Conservation (phyloP, 257 asterid genomes). For the Misopates orontium region DNA sequence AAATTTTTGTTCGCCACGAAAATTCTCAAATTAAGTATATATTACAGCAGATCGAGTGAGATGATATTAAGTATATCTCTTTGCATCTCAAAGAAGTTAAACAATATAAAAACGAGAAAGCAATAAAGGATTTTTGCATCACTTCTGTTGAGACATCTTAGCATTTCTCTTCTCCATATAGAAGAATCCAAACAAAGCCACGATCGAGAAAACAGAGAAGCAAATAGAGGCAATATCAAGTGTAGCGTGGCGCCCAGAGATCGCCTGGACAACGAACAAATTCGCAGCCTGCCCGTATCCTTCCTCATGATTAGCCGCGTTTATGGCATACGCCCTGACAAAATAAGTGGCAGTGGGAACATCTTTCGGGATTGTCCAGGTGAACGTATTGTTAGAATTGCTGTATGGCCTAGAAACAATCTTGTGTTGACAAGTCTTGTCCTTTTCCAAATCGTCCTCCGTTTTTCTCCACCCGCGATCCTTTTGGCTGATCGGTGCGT, state of each 20-base stretch:
- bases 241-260: constrained; percentile 42
- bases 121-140: too few relatives aligned
- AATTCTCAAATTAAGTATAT: too few relatives aligned
- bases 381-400: constrained; percentile 24
- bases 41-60: too few relatives aligned
- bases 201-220: constrained; percentile 53
- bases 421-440: constrained; percentile 48
- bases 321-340: constrained; percentile 34
- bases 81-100: too few relatives aligned
- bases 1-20: too few relatives aligned
- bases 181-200: constrained; percentile 44
- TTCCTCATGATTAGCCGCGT: constrained; percentile 28
- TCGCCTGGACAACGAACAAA: constrained; percentile 34
- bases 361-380: constrained; percentile 35
- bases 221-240: constrained; percentile 42
- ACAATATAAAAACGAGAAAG: too few relatives aligned
- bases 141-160: constrained; percentile 5
- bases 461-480: constrained; percentile 63
- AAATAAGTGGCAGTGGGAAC: constrained; percentile 44
- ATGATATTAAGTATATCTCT: too few relatives aligned
- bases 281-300: constrained; percentile 44
- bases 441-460: constrained; percentile 34
- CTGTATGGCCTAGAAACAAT: constrained; percentile 33
- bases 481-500: constrained; percentile 49
- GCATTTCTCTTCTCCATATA: constrained; percentile 43